Base-by-base conservation (phyloP, 2,329 filamentous ascomycete species). In the Leptographium wingfieldii region DNA sequence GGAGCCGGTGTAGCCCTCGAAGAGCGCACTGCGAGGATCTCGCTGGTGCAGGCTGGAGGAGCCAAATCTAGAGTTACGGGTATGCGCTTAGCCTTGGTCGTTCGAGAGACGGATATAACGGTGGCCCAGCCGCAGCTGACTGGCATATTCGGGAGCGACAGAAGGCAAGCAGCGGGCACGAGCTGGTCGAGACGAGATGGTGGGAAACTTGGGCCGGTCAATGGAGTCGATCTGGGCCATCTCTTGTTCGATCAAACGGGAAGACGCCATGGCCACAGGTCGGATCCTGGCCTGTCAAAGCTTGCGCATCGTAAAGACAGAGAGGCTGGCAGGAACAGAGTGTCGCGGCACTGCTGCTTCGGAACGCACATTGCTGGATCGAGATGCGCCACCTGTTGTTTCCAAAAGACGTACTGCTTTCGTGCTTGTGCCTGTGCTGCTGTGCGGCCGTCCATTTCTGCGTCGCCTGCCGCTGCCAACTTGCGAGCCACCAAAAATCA, bases 21-120 rank as follows among this genome's bases (percentile, higher is more conserved):
- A 91, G 64, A 91, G 83, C 65, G 85, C 84, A 69, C 82, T 86
- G 69, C 87, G 78, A 68, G 83, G 80, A 76, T 89, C 79, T 76
- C 87, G 81, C 76, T 90, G 87, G 72, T 90, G 87, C 63, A 90
- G 81, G 65, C 80, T 80, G 55, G 84, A 86, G 67, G 79, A 74
- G 66, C 82, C 79, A 72, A 88, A 89, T 76, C 86, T 88, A 22
- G 35, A 38, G 19, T 2, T 3, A 53, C 16, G 43, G 43, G 14
- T n/a, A n/a, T 46, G 43, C 43, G 43, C 5, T 46, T 46, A 46
- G 43, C 43, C 16, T 43, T 19, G 40, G 19, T 1, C 10, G 19
- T 35, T 10, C 19, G n/a, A 58, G 40, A 19, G 35, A 27, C 29
- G 49, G 22, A 53, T 14, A 22, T 12, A 11, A 14, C 11, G 31